These are phyloP conservation scores for Blastobotrys americana DNA, from an alignment of 805 yeast species.

Conservation along the genomic window DNA sequence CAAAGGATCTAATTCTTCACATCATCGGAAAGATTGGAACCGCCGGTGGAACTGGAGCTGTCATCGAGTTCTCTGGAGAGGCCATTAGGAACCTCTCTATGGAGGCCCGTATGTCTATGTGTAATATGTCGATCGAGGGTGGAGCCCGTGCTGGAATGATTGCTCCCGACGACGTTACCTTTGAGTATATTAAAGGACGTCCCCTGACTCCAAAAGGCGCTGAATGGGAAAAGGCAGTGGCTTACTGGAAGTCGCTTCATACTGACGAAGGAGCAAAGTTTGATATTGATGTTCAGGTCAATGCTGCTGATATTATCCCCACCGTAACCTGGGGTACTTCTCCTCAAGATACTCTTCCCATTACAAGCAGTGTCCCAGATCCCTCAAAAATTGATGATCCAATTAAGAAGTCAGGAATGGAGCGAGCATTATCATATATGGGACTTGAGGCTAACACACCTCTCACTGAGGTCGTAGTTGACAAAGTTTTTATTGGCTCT, in stretches of 20 bases:
- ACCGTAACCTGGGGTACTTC: constrained; percentile 99
- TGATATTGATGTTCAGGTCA: constrained; percentile 73
- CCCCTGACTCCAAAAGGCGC: constrained; percentile 92
- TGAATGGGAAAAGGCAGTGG: constrained; percentile 91
- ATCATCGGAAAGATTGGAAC: constrained; percentile 96
- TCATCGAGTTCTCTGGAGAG: constrained; percentile 93
- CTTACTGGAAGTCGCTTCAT: constrained; percentile 82
- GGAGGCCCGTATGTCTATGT: constrained; percentile 99
- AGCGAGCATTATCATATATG: constrained; percentile 86
- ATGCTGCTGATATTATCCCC: constrained; percentile 82
- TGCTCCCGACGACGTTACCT: constrained; percentile 86
- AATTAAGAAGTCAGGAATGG: constrained; percentile 73
- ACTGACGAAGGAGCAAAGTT: constrained; percentile 87
- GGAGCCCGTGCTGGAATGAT: constrained; percentile 99
- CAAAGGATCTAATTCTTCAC: constrained; percentile 90
- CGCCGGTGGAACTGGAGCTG: constrained; percentile 98
- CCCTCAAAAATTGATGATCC: constrained; percentile 61
- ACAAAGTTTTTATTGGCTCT: constrained; percentile 95
- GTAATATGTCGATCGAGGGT: constrained; percentile 98
- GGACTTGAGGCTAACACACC: constrained; percentile 82
- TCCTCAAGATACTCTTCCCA: constrained; percentile 97
- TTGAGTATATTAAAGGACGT: constrained; percentile 82
- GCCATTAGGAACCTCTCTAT: constrained; percentile 85
- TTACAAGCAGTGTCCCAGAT: constrained; percentile 84
- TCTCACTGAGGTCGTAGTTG: constrained; percentile 64